Base-by-base conservation (phyloP, 2,329 filamentous ascomycete species). In the Fusarium redolens region DNA sequence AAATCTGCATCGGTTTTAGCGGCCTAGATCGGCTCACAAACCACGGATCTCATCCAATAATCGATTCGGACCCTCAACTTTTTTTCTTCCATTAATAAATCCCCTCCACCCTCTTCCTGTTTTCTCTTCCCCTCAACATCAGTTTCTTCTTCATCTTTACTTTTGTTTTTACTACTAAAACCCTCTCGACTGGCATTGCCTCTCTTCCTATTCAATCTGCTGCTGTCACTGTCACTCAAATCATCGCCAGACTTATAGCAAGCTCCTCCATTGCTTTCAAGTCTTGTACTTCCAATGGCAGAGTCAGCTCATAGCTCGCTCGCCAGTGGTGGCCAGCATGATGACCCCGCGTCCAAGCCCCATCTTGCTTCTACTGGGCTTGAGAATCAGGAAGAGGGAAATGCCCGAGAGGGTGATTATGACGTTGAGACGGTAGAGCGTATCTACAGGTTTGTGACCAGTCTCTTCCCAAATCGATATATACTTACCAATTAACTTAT, bases 361-460 rank as follows among this genome's bases (percentile, higher is more conserved):
- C 75, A 57, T n/a, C 30, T 69, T 38, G 58, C 72, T 15, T 65
- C 77, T 17, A 57, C 73, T 65, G 65, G 61, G 63, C 70, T 78
- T 55, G 73, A 62, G 57, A 78, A 76, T 59, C 75, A 79, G 70
- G 77, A 79, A 73, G 78, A 79, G 76, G 78, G 77, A 70, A 71
- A 75, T 78, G 71, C 69, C 66, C 78, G 76, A 66, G 77, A 78
- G 78, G 78, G 76, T 72, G 77, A 87, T 69, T 89, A 88, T 66
- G 84, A 86, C 65, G 77, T 85, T 37, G 86, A 86, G 75, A 85
- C 84, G 44, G 83, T 90, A 47, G 88, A 90, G 78, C 80, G 82
- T 44, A 86, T 90, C 45, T 90, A 90, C 81, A 82, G 71, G 71
- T 73, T 60, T 57, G 70, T 58, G 15, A 20, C 51, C 15, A 50